phyloP scores from a whole-genome alignment of 1,284 basidiomycete species.

The Vanrija sp. region DNA sequence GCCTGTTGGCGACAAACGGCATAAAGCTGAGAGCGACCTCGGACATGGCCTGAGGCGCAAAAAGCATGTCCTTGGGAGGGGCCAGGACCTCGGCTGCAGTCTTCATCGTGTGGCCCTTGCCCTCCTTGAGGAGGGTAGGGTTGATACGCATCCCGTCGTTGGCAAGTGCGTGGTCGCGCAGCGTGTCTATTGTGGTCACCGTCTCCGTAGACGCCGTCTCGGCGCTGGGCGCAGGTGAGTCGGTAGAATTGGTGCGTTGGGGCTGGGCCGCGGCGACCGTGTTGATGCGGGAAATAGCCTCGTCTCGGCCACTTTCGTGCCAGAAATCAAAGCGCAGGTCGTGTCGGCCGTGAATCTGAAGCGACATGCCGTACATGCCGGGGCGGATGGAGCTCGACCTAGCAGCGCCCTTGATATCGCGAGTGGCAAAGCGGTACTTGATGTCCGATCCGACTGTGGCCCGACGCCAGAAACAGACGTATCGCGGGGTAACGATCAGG shows the following conservation, averaged over 20 bases:
- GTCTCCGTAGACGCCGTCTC: background rate
- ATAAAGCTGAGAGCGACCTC: constrained; percentile 41
- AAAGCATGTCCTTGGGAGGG: constrained; percentile 26
- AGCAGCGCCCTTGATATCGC: constrained; percentile 52
- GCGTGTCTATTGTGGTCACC: background rate
- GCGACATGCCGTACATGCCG: constrained; percentile 53
- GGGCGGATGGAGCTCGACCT: constrained; percentile 43
- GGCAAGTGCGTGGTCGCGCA: background rate
- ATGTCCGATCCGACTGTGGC: constrained; percentile 39
- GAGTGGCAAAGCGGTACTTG: constrained; percentile 56
- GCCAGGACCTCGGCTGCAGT: constrained; percentile 38
- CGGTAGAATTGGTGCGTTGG: constrained; percentile 5
- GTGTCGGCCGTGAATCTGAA: constrained; percentile 55
- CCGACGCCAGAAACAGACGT: constrained; percentile 48
- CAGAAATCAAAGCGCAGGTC: constrained; percentile 58
- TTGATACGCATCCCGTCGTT: constrained; percentile 7
- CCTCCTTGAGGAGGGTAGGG: constrained; percentile 5
- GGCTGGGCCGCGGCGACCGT: constrained; percentile 5
- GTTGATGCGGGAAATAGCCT: constrained; percentile 42
- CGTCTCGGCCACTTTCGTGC: constrained; percentile 51
- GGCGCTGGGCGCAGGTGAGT: background rate
- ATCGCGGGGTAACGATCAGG: constrained; percentile 42
- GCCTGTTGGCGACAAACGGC: constrained; percentile 46
- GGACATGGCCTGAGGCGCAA: constrained; percentile 21
- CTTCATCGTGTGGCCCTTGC: background rate